Evolutionary conservation across 129 eudicot genomes (phyloP), one percentile per base, ranked within the genome.

Genomic region (Flaveria brownii): DNA sequence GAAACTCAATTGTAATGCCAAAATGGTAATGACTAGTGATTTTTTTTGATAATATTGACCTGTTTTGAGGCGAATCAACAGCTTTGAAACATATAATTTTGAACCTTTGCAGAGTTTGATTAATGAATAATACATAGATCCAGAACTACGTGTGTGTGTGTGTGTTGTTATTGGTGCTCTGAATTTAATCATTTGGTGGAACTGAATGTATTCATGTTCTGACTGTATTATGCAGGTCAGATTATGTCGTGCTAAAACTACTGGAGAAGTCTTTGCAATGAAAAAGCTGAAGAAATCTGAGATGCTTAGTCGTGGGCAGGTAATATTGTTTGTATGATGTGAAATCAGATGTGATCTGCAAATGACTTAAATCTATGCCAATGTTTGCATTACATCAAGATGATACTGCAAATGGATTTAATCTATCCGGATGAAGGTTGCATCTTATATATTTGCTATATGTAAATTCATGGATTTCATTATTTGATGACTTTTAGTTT

Each of bases 221-320:
- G 54, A 59, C 39, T 67, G 74, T 57, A 52, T 57, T 51, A 72
- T 87, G 78, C 96, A 92, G 96, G 97, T 92, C 49, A 84, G 97
- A 80, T 75, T 92, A 73, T 92, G 97, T 30, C 97, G 97, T 73
- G 92, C 96, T 71, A 89, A 87, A 84, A 89, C 59, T 76, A 89
- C 85, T 0, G 92, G 97, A 62, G 97, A 92, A 78, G 85, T 92
- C 43, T 92, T 81, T 80, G 97, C 96, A 39, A 82, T 92, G 92
- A 92, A 89, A 87, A 92, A 89, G 80, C 62, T 92, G 82, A 92
- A 85, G 84, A 92, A 89, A 86, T 92, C 97, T 36, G 97, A 92
- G 39, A 92, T 92, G 97, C 96, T 92, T 74, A 92, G 92, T 86
- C 90, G 97, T 69, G 97, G 97, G 52, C 97, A 89, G 97, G 97